Base-by-base conservation (phyloP, 31 red algal genomes). In the Odonthalia washingtoniensis region DNA sequence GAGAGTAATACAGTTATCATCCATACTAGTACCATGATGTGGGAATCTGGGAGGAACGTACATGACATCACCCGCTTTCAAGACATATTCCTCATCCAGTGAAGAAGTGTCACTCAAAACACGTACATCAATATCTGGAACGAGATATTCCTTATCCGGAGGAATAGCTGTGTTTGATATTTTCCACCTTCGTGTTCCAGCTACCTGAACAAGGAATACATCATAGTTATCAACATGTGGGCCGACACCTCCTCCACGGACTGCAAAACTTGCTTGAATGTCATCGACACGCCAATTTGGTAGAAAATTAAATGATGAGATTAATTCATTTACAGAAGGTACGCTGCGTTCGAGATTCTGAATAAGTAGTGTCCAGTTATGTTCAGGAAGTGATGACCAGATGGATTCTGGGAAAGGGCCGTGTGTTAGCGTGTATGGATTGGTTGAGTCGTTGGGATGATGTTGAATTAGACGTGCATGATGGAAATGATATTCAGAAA, bases 141-240 rank as follows among this genome's bases (percentile, higher is more conserved):
- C 76, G 1, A 92, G 53, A 65, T 72, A 66, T 68, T 98, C 92
- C 0, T 91, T 62, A 5, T 84, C 82, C 2, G n/a, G 39, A 26
- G 41, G 42, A 40, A 98, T 80, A 24, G 91, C 88, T 38, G 72
- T 72, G 73, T 89, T 84, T 33, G 80, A 45, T 27, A 83, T 82
- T 21, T 69, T 78, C 95, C 95, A 98, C 21, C 82, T 38, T 33
- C 95, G 87, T 18, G 27, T 61, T 9, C 95, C 95, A 62, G 82
- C 40, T 28, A 49, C 84, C 53, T 94, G 91, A 26, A 98, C 77
- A 36, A 98, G 88, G 42, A 98, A 98, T 4, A 98, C 95, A 70
- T 98, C 95, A 86, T 92, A 98, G 64, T 91, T 94, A 84, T 98
- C 95, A 3, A 98, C 88, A 83, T 98, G 95, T 24, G 95, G 95